Evolutionary conservation across 2,329 filamentous ascomycete species (phyloP), one percentile per base, ranked within the genome.

Genomic region (Exophiala sp.): DNA sequence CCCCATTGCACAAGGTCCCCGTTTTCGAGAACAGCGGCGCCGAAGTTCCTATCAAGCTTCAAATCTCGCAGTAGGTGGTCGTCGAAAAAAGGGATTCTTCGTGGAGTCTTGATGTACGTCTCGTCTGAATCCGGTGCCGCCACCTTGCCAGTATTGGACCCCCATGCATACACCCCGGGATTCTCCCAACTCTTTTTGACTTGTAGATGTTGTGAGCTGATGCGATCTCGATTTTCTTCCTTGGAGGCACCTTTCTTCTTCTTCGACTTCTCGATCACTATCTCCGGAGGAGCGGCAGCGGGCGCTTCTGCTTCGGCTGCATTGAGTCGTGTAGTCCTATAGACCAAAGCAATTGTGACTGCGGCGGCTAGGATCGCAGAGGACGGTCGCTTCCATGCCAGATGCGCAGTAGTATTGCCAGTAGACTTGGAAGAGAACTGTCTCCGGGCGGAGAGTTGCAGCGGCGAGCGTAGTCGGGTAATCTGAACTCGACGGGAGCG

Each of bases 1-100:
- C 93, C 93, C 93, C 93, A 98, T 70, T 97, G 90, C 10, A 96
- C 74, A 38, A 98, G 68, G 65, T 97, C 86, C 2, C 93, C 93
- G 55, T 84, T 82, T 65, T 96, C 90, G 3, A 83, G 85, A 34
- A 97, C 83, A 8, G 93, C 93, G 2, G 83, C 91, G 7, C 88
- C 93, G 64, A 94, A 90, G 34, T 81, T 80, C 46, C 81, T 77
- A 52, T 89, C 87, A 43, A 97, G 71, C 70, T 95, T 95, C 56
- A 97, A 73, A 64, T 96, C 93, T 42, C 91, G 79, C 35, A 98
- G 73, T 13, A 96, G 68, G 67, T 88, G 80, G 23, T 85, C 86
- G 63, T 97, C 83, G 63, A 98, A 97, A 67, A 83, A 93, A 0
- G 77, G 60, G 62, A 97, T 81, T 52, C 89, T 78, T 51, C 84